Conservation (phyloP, 768 basidiomycete species). For the Cubamyces lactineus region DNA sequence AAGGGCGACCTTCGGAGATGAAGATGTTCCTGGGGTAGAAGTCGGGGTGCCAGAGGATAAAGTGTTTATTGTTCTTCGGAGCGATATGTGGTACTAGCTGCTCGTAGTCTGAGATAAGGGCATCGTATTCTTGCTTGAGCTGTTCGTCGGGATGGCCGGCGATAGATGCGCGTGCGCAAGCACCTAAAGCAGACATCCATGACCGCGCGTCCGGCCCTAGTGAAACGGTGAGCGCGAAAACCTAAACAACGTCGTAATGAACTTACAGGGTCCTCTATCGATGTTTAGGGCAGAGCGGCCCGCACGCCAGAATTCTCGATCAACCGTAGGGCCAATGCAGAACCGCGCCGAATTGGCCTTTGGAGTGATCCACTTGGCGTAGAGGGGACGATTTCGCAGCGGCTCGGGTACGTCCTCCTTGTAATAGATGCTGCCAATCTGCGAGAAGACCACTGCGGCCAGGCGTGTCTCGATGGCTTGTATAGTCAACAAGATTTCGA, state of each 20-base stretch:
- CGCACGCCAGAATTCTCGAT: slow-evolving; percentile 25
- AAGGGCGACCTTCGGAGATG: slow-evolving; percentile 10
- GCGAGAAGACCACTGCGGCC: slow-evolving; percentile 13
- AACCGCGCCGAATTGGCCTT: slow-evolving; percentile 15
- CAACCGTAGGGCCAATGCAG: slow-evolving; percentile 22
- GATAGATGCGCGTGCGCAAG: slow-evolving; percentile 10
- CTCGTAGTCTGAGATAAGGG: slow-evolving; percentile 10
- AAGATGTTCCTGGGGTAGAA: slow-evolving; percentile 24
- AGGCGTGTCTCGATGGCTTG: slow-evolving; percentile 3
- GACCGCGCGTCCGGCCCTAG: slow-evolving; percentile 13
- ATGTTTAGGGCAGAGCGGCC: slow-evolving; percentile 15
- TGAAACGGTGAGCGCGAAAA: background rate
- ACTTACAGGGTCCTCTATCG: slow-evolving; percentile 25
- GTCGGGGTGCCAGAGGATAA: slow-evolving; percentile 30
- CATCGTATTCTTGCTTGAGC: background rate
- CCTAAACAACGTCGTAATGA: background rate
- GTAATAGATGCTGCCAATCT: slow-evolving; percentile 27
- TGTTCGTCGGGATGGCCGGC: background rate
- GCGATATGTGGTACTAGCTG: slow-evolving; percentile 9
- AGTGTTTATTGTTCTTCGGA: background rate
- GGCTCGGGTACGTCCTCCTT: slow-evolving; percentile 24
- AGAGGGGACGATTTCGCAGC: slow-evolving; percentile 22
- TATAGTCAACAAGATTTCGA: background rate
- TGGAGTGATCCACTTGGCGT: background rate
- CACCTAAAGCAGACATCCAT: slow-evolving; percentile 11